Percentiles rank a stretch among this genome's conserved stretches.
phyloP scores from a whole-genome alignment of 257 asterid genomes.

The Gentiana dahurica region DNA sequence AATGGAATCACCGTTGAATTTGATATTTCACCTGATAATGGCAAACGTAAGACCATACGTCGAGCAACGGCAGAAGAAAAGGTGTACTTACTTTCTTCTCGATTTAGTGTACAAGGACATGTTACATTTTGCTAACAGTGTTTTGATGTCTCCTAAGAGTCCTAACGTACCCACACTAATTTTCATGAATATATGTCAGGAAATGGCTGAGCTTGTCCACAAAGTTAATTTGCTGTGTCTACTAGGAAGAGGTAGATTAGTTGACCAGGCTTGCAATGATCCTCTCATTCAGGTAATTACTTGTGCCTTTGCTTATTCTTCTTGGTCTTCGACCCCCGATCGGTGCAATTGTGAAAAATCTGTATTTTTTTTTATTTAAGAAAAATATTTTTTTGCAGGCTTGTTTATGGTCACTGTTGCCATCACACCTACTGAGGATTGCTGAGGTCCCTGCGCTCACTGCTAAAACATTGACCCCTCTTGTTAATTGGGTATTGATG shows the following conservation, averaged over 20 bases:
- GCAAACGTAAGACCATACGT: conserved; percentile 47
- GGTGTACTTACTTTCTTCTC: conserved; percentile 25
- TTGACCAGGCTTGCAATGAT: conserved; percentile 74
- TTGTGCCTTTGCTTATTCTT: conserved; percentile 1
- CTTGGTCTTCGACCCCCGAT: too few relatives aligned
- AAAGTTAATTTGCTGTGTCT: conserved; percentile 90
- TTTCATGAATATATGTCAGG: conserved; percentile 36
- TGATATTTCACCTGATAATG: conserved; percentile 46
- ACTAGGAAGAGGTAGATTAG: conserved; percentile 80
- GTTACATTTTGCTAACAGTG: conserved; percentile 2
- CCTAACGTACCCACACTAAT: conserved; percentile 1
- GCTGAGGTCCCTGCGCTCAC: conserved; percentile 54
- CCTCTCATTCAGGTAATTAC: conserved; percentile 77
- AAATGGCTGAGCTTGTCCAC: conserved; percentile 77
- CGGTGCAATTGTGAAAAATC: background rate
- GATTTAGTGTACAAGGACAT: conserved; percentile 4
- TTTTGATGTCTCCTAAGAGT: background rate
- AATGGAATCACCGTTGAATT: conserved; percentile 72
- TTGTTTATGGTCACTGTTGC: conserved; percentile 80
- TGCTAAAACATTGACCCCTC: conserved; percentile 44
- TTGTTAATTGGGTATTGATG: conserved; percentile 72
- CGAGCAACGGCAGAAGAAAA: conserved; percentile 89
- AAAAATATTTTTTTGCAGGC: conserved; percentile 53
- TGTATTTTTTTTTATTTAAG: background rate
- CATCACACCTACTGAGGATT: conserved; percentile 56